Conservation (phyloP, 2,329 filamentous ascomycete species). For the Polytolypa hystricis region DNA sequence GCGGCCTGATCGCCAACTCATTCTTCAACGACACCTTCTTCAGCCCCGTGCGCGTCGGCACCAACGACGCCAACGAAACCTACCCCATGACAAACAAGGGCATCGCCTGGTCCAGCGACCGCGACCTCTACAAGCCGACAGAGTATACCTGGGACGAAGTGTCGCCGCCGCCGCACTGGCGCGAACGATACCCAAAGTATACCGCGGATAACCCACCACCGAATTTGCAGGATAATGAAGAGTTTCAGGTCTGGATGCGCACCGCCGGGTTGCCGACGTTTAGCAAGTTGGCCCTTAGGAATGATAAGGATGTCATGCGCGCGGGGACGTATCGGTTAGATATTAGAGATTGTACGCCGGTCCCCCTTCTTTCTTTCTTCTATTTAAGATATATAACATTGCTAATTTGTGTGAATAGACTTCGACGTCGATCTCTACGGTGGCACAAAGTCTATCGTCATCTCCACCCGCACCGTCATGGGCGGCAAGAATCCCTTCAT, state of each 20-base stretch:
- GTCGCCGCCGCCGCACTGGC: conserved; percentile 80
- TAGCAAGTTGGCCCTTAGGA: conserved; percentile 82
- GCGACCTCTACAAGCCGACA: conserved; percentile 62
- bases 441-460: conserved; percentile 79
- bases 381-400: conserved; percentile 6
- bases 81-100: conserved; percentile 69
- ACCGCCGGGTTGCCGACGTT: conserved; percentile 89
- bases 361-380: conserved; percentile 13
- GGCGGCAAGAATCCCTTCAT: conserved; percentile 92
- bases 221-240: conserved; percentile 62
- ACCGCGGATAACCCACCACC: conserved; percentile 54
- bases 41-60: conserved; percentile 51
- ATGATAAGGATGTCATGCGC: conserved; percentile 58
- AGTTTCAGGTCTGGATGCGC: conserved; percentile 98
- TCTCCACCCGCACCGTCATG: conserved; percentile 84
- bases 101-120: conserved; percentile 82
- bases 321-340: conserved; percentile 64
- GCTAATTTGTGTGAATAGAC: conserved; percentile 41
- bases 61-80: conserved; percentile 32
- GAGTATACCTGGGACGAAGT: conserved; percentile 56
- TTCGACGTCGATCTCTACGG: conserved; percentile 70
- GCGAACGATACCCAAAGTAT: conserved; percentile 53
- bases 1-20: conserved; percentile 92
- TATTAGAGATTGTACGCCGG: conserved; percentile 66
- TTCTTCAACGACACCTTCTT: conserved; percentile 88